Evolutionary conservation across 2,329 filamentous ascomycete species (phyloP).

Genomic region (Venturia pyrina): DNA sequence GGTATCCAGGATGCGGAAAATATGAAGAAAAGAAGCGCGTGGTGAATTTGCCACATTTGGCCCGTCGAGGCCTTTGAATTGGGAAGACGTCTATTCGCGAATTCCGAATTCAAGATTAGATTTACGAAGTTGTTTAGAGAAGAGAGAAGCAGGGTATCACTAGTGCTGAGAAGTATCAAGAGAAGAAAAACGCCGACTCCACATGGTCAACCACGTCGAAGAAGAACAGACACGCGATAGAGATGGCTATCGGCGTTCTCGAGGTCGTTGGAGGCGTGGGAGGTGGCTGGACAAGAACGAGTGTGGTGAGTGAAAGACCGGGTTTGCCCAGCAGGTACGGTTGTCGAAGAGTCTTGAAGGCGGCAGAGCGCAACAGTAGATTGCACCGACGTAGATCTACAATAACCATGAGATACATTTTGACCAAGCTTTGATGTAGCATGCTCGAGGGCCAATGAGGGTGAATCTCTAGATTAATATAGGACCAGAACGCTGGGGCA

Average conservation of each 20-base stretch:
- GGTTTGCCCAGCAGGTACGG: neutral
- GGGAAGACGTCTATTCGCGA: neutral
- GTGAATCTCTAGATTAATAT: neutral
- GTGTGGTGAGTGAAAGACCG: neutral
- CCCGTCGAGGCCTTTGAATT: neutral
- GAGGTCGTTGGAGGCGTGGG: neutral
- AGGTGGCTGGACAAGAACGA: neutral
- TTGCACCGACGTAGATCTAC: neutral
- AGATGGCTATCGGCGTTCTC: neutral
- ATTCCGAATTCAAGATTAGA: neutral
- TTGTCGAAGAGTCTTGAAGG: slow-evolving; percentile 1
- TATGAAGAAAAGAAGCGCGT: slow-evolving; percentile 6
- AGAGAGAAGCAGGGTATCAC: slow-evolving; percentile 2
- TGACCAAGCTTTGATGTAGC: slow-evolving; percentile 3
- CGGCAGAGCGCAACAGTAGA: neutral
- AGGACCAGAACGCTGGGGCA: neutral
- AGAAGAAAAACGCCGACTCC: neutral
- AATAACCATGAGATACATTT: neutral
- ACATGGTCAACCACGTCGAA: neutral
- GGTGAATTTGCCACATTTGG: slow-evolving; percentile 6
- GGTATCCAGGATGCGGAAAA: neutral
- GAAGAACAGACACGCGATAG: neutral
- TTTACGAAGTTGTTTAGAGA: neutral
- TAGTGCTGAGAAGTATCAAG: neutral
- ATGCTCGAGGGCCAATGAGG: neutral